A percentile compares a stretch with the other conserved stretches of the same genome.
These are phyloP conservation scores for Suhomyces faveliae DNA, from an alignment of 805 yeast genomes.

Conservation along the genomic window DNA sequence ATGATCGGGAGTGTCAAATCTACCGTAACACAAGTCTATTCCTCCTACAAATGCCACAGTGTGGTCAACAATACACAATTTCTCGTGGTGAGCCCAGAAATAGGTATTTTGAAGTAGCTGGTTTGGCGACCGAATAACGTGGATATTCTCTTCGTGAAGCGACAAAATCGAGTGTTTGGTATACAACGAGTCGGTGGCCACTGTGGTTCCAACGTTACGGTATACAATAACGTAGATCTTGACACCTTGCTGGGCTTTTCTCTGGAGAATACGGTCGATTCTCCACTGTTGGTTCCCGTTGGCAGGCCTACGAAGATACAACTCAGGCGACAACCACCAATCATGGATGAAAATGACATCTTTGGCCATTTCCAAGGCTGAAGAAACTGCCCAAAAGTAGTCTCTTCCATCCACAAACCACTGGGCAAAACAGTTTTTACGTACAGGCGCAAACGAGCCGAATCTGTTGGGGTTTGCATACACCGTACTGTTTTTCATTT, in stretches of 20 bases:
- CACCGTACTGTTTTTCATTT: slow-evolving; percentile 62
- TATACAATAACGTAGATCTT: slow-evolving; percentile 89
- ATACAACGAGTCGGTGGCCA: slow-evolving; percentile 90
- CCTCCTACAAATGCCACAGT: slow-evolving; percentile 93
- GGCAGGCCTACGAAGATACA: slow-evolving; percentile 90
- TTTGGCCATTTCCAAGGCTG: slow-evolving; percentile 88
- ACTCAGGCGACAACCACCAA: slow-evolving; percentile 98
- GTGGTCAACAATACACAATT: slow-evolving; percentile 81
- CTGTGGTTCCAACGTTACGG: slow-evolving; percentile 90
- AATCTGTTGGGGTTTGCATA: slow-evolving; percentile 82
- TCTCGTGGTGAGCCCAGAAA: slow-evolving; percentile 99
- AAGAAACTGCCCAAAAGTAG: slow-evolving; percentile 92
- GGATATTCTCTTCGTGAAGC: slow-evolving; percentile 75
- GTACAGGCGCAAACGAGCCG: slow-evolving; percentile 87
- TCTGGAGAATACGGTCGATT: slow-evolving; percentile 78
- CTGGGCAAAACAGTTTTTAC: slow-evolving; percentile 84
- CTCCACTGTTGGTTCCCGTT: slow-evolving; percentile 94
- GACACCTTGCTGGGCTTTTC: slow-evolving; percentile 93
- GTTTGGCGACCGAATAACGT: slow-evolving; percentile 91
- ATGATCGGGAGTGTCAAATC: slow-evolving; percentile 97
- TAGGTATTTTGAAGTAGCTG: slow-evolving; percentile 89
- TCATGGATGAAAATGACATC: slow-evolving; percentile 94
- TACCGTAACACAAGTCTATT: slow-evolving; percentile 90
- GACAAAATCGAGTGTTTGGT: slow-evolving; percentile 90
- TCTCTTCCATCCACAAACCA: slow-evolving; percentile 98